Percentiles rank a stretch among this genome's conserved stretches.
Evolutionary conservation across 1,284 basidiomycete genomes (phyloP).

Genomic region (Bjerkandera adusta): DNA sequence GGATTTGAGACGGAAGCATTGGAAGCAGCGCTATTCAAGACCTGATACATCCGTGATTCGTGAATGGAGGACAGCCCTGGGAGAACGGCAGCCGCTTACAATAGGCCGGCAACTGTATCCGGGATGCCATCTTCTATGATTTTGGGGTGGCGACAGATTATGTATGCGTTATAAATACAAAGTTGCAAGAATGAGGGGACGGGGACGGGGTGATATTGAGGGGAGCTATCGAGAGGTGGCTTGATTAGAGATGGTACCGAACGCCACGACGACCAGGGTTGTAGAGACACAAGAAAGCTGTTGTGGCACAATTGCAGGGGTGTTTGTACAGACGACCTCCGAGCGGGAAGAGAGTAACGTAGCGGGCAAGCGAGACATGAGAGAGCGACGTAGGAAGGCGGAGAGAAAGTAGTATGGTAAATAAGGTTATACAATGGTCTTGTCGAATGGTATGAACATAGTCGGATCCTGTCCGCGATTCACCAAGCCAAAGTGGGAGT

Average conservation of each 20-base stretch:
- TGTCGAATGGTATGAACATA: no score
- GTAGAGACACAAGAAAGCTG: constrained; percentile 20
- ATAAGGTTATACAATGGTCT: constrained; percentile 31
- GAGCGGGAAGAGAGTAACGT: constrained; percentile 19
- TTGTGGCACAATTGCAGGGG: constrained; percentile 31
- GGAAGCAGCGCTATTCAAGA: no score
- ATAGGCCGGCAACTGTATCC: no score
- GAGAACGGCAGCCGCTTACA: no score
- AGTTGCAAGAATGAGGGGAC: neutral
- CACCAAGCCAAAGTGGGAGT: neutral
- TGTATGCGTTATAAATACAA: constrained; percentile 3
- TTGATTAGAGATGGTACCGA: constrained; percentile 14
- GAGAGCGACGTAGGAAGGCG: constrained; percentile 22
- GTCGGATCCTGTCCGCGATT: constrained; percentile 26
- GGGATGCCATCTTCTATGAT: no score
- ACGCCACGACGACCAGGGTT: constrained; percentile 15
- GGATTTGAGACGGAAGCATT: no score
- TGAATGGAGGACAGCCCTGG: no score
- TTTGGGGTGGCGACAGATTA: no score
- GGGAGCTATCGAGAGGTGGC: constrained; percentile 5
- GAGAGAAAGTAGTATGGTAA: constrained; percentile 30
- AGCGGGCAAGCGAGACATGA: constrained; percentile 25
- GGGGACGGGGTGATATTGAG: constrained; percentile 2
- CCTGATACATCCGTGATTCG: no score
- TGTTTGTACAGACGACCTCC: constrained; percentile 32